phyloP scores from a whole-genome alignment of 2,329 filamentous ascomycete genomes.

The Botrytis fragariae region DNA sequence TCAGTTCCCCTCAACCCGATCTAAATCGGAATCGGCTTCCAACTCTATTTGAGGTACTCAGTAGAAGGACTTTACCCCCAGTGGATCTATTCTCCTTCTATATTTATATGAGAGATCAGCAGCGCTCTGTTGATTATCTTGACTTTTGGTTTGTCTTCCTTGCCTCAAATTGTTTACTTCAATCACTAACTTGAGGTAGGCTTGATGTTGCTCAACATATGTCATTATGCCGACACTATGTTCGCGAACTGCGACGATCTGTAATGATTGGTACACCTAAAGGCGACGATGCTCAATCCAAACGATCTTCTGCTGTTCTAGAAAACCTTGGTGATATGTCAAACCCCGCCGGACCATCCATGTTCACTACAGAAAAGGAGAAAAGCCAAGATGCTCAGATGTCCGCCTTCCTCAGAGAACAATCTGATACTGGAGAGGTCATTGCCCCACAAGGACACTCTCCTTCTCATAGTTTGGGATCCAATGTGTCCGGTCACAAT shows the following conservation, averaged over 20 bases:
- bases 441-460: slow-evolving; percentile 48
- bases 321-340: slow-evolving; percentile 69
- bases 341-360: slow-evolving; percentile 57
- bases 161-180: background rate
- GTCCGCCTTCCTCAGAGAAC: slow-evolving; percentile 80
- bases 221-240: slow-evolving; percentile 95
- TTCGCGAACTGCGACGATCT: slow-evolving; percentile 88
- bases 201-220: slow-evolving; percentile 99
- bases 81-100: slow-evolving; percentile 99
- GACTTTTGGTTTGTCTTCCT: slow-evolving; percentile 76
- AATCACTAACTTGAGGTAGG: slow-evolving; percentile 51
- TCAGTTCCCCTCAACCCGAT: slow-evolving; percentile 56
- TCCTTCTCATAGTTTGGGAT: slow-evolving; percentile 47
- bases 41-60: slow-evolving; percentile 93
- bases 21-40: slow-evolving; percentile 78
- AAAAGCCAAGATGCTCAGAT: slow-evolving; percentile 84
- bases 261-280: slow-evolving; percentile 93
- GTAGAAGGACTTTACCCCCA: slow-evolving; percentile 87
- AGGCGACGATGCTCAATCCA: slow-evolving; percentile 71
- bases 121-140: slow-evolving; percentile 94
- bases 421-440: slow-evolving; percentile 49
- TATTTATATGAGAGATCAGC: slow-evolving; percentile 99
- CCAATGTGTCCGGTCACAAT: slow-evolving; percentile 27
- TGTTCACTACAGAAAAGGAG: slow-evolving; percentile 66
- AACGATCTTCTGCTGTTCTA: slow-evolving; percentile 77